Evolutionary conservation across 2,329 filamentous ascomycete species (phyloP).

Genomic region (Colletotrichum sp.): DNA sequence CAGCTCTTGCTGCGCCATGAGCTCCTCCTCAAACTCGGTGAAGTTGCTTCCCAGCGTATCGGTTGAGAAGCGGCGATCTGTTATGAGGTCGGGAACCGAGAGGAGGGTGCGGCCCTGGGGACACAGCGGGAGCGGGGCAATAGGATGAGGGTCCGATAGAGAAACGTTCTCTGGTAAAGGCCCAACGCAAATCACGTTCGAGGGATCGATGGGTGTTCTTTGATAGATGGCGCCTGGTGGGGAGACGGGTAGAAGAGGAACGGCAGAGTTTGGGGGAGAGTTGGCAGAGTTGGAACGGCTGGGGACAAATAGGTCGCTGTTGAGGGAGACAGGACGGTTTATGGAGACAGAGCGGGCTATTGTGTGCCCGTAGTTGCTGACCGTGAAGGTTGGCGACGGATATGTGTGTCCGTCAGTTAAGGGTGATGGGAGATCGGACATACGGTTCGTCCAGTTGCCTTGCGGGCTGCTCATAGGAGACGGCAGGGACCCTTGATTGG

Average conservation of each 20-base stretch:
- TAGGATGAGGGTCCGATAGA: slow-evolving; percentile 33
- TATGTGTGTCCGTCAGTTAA: slow-evolving; percentile 29
- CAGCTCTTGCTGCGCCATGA: slow-evolving; percentile 30
- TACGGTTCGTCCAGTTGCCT: slow-evolving; percentile 45
- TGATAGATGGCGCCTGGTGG: slow-evolving; percentile 42
- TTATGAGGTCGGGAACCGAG: neutral
- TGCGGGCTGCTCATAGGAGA: slow-evolving; percentile 55
- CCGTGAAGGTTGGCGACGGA: slow-evolving; percentile 26
- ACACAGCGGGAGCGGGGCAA: slow-evolving; percentile 26
- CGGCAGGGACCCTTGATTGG: slow-evolving; percentile 45
- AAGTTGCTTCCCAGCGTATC: slow-evolving; percentile 63
- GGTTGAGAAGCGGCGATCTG: slow-evolving; percentile 25
- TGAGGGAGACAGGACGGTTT: slow-evolving; percentile 16
- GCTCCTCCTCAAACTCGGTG: slow-evolving; percentile 57
- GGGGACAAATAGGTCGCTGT: slow-evolving; percentile 28
- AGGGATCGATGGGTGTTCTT: slow-evolving; percentile 55
- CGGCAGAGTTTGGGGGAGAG: slow-evolving; percentile 24
- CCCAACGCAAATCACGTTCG: slow-evolving; percentile 59
- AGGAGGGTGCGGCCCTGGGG: slow-evolving; percentile 28
- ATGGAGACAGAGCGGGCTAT: neutral
- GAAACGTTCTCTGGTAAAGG: slow-evolving; percentile 55
- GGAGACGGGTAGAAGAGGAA: slow-evolving; percentile 26
- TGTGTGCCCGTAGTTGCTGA: slow-evolving; percentile 21
- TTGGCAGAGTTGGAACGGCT: slow-evolving; percentile 32
- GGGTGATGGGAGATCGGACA: slow-evolving; percentile 47